Percentiles rank a stretch among this genome's conserved stretches.
phyloP scores from a whole-genome alignment of 441 rosid genomes.

The Pelargonium fulgidum region DNA sequence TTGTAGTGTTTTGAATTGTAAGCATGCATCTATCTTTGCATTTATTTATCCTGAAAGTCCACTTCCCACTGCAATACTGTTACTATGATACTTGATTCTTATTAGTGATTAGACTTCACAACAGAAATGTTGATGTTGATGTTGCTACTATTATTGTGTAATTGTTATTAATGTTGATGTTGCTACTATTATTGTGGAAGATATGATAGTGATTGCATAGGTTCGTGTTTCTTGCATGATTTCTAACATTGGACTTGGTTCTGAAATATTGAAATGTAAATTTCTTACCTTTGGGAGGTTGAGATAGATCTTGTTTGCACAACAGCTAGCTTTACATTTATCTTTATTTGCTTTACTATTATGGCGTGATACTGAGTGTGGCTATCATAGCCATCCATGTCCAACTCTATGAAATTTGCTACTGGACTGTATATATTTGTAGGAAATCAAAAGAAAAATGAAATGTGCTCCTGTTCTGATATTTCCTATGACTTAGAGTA shows the following conservation, averaged over 20 bases:
- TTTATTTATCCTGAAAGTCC: background rate
- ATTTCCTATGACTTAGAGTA: no score
- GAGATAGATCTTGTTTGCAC: background rate
- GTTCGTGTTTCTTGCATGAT: background rate
- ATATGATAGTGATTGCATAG: no score
- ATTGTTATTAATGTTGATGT: background rate
- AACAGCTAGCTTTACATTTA: background rate
- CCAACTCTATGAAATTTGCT: no score
- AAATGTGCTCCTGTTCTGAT: no score
- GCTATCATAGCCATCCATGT: background rate
- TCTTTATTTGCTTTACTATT: background rate
- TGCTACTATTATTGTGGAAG: no score
- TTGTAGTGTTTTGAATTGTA: background rate
- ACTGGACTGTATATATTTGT: no score
- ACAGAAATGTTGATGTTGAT: background rate
- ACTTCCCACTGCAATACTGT: background rate
- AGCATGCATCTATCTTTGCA: background rate
- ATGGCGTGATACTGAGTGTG: background rate
- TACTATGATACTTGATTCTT: background rate
- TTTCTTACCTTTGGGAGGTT: background rate
- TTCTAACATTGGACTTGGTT: background rate
- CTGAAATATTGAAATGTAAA: background rate
- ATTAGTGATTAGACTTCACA: background rate
- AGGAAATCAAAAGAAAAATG: no score
- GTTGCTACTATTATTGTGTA: no score